Conservation (phyloP, 768 basidiomycete species). For the Tephrocybe sp. region DNA sequence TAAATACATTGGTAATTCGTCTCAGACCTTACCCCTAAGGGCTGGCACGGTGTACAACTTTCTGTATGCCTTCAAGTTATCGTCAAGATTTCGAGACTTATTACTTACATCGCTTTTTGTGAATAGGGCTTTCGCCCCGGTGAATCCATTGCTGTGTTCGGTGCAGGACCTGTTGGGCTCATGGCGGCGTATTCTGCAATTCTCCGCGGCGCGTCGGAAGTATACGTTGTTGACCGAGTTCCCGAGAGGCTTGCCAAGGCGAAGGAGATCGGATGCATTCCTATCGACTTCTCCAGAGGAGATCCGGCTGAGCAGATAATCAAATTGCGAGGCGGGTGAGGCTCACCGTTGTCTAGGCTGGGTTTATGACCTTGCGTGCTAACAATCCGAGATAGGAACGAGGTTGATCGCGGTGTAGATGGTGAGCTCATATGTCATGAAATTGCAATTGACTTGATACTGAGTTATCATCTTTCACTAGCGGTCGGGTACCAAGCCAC, state of each 20-base stretch:
- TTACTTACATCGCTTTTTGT: neutral
- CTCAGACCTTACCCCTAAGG: conserved; percentile 23
- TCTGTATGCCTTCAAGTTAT: conserved; percentile 29
- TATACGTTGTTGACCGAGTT: conserved; percentile 57
- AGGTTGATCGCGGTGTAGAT: conserved; percentile 52
- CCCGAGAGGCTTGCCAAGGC: conserved; percentile 51
- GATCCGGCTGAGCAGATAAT: conserved; percentile 50
- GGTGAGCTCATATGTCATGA: conserved; percentile 19
- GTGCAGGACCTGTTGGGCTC: conserved; percentile 51
- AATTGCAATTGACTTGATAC: neutral
- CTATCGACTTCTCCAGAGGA: conserved; percentile 45
- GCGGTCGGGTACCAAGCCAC: conserved; percentile 58
- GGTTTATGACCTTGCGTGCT: neutral
- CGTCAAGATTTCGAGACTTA: neutral
- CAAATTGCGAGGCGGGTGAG: conserved; percentile 40
- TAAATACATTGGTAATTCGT: neutral
- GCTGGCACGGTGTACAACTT: conserved; percentile 51
- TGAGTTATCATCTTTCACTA: conserved; percentile 1
- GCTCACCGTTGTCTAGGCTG: neutral
- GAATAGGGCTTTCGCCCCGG: conserved; percentile 45
- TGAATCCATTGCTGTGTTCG: conserved; percentile 51
- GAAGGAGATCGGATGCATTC: conserved; percentile 47
- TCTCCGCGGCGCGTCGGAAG: conserved; percentile 47
- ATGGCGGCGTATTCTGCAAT: conserved; percentile 58
- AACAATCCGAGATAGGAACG: conserved; percentile 24